Base-by-base conservation (phyloP, 352 stramenopile species). In the Phytopythium chamaehyphon region DNA sequence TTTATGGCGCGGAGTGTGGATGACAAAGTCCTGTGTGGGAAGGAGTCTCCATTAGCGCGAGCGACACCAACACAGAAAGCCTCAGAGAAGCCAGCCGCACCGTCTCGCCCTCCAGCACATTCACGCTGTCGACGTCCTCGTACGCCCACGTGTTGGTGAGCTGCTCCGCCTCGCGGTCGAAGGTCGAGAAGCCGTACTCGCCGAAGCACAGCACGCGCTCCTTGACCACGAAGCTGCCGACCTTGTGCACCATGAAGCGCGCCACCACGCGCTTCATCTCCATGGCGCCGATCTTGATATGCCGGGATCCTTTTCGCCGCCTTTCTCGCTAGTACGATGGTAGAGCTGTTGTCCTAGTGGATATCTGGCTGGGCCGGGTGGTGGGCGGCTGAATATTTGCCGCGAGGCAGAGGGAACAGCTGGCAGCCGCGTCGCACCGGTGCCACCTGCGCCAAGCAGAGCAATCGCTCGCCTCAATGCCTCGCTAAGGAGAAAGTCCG, bases 221-320 rank as follows among this genome's bases (percentile, higher is more conserved):
- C 54, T 93, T 93, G n/a, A 88, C 65, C 43, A 87, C 77, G 53
- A 92, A 92, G 56, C 69, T 86, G 51, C 79, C 79, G 47, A 93
- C 79, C 49, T 90, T 93, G 65, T 87, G 72, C 50, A 93, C 80
- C 79, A 90, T 89, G 59, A 86, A 93, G 51, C 82, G 82, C 51
- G 73, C 82, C 24, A 86, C 53, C 40, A 85, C 73, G 47, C 70
- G 69, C 52, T 80, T 76, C 56, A 62, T 71, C 62, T 85, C 73
- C 71, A 88, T 77, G 7, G 28, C 28, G 26, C 19, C 45, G 43
- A n/a, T 18, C 11, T 24, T 31, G 4, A 2, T 46, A 16, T 23
- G 22, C n/a, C 12, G 19, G 42, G 14, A 10, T 37, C 23, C 18
- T 46, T 22, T 14, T 6, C 21, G 6, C 10, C 18, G 6, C 40